Evolutionary conservation across 169 alveolate genomes (phyloP), one percentile per base, ranked within the genome.

Genomic region (Gregarina niphandrodes): DNA sequence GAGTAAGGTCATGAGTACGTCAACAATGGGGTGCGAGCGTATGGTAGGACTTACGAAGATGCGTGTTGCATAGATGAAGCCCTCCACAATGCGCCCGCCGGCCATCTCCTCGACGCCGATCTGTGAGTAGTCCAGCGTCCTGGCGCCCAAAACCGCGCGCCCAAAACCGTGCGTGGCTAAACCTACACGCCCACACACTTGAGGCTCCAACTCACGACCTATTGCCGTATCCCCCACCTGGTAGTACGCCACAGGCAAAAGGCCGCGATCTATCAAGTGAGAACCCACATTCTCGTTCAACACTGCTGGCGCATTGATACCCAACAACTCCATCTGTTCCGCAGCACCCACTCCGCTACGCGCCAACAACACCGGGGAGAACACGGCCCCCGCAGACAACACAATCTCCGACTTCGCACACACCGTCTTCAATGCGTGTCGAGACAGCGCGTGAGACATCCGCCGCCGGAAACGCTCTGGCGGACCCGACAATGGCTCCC

Each of bases 341-440:
- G 9, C n/a, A 0, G 70, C 58, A 16, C 70, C 70, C 12, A 59
- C 45, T 1, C 70, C 70, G 3, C 58, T 42, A 12, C 40, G 35
- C 15, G 37, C 32, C 15, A 59, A 49, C 13, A 59, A 13, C n/a
- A 45, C 21, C 0, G 70, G 70, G n/a, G 70, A 53, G 16, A 37
- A 48, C 1, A 59, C 50, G 5, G 70, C 55, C 7, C 70, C 70
- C 2, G 70, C 52, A 9, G 70, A 53, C 5, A 54, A 22, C 2
- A 54, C 50, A 13, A 57, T 50, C 49, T 50, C 57, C n/a, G n/a
- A n/a, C n/a, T n/a, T n/a, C n/a, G n/a, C n/a, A n/a, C n/a, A n/a
- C n/a, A n/a, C n/a, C n/a, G n/a, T n/a, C n/a, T n/a, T n/a, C n/a
- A n/a, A n/a, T n/a, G n/a, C n/a, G n/a, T n/a, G n/a, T n/a, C n/a